These are phyloP conservation scores for Setaria viridis DNA, from an alignment of 202 grass and related monocot species.

Conservation along the genomic window DNA sequence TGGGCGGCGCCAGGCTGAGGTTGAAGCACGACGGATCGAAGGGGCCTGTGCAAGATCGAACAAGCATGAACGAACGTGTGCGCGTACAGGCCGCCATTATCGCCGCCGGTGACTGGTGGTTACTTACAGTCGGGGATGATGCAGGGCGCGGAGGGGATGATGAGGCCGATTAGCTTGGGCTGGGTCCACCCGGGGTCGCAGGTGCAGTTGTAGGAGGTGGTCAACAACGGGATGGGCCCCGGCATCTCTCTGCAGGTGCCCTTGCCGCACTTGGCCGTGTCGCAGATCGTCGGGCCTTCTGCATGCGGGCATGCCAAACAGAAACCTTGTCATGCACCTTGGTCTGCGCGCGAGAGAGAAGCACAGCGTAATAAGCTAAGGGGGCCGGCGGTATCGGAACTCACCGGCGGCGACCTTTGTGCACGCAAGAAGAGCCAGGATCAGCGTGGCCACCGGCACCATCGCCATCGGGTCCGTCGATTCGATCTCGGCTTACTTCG, in stretches of 20 bases:
- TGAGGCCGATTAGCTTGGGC: not conserved
- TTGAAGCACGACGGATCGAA: not conserved
- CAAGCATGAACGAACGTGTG: no score
- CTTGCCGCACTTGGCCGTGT: constrained; percentile 6
- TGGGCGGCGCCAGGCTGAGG: not conserved
- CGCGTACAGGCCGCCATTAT: no score
- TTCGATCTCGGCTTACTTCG: no score
- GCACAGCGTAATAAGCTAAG: no score
- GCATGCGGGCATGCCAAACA: no score
- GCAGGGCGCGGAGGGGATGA: not conserved
- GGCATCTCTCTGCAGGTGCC: not conserved
- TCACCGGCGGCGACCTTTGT: not conserved
- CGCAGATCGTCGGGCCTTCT: not conserved
- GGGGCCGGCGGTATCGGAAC: no score
- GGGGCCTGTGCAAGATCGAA: not conserved
- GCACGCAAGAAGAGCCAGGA: not conserved
- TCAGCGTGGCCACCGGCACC: not conserved
- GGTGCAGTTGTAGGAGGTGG: not conserved
- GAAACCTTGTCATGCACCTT: no score
- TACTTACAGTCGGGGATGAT: not conserved
- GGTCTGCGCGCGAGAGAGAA: no score
- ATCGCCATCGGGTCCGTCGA: not conserved
- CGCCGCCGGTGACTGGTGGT: no score
- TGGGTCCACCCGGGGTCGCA: not conserved
- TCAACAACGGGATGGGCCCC: not conserved